A percentile compares a stretch with the other conserved stretches of the same genome.
Evolutionary conservation across 768 basidiomycete genomes (phyloP).

Genomic region (Arthromyces matolae): DNA sequence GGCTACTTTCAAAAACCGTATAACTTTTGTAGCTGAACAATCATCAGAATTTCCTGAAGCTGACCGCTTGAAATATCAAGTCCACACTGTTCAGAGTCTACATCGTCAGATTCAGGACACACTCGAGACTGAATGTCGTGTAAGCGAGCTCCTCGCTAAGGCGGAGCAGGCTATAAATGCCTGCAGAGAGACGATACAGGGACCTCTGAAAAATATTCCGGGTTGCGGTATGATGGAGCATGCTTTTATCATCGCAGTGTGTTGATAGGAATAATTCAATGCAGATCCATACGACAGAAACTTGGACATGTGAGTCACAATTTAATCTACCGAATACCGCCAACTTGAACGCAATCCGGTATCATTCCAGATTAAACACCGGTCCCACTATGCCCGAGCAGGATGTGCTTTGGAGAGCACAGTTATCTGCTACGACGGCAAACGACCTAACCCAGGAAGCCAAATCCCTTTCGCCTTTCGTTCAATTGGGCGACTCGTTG

Average conservation of each 20-base stretch:
- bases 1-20: no score
- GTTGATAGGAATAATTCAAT: not conserved
- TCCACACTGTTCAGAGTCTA: constrained; percentile 26
- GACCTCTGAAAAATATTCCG: constrained; percentile 39
- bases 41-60: constrained; percentile 41
- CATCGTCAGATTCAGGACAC: constrained; percentile 34
- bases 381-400: no score
- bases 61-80: constrained; percentile 38
- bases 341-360: no score
- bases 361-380: no score
- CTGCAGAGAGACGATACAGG: constrained; percentile 30
- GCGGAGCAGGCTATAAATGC: constrained; percentile 32
- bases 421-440: constrained; percentile 32
- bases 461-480: constrained; percentile 28
- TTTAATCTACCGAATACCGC: no score
- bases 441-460: constrained; percentile 38
- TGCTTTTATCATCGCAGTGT: no score
- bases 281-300: constrained; percentile 43
- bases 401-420: constrained; percentile 34
- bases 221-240: constrained; percentile 36
- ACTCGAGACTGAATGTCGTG: constrained; percentile 38
- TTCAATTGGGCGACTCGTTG: constrained; percentile 35
- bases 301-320: no score
- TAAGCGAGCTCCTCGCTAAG: constrained; percentile 34
- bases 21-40: no score